Base-by-base conservation (phyloP, 176 grass and related monocot genomes). In the Bonia amplexicaulis region DNA sequence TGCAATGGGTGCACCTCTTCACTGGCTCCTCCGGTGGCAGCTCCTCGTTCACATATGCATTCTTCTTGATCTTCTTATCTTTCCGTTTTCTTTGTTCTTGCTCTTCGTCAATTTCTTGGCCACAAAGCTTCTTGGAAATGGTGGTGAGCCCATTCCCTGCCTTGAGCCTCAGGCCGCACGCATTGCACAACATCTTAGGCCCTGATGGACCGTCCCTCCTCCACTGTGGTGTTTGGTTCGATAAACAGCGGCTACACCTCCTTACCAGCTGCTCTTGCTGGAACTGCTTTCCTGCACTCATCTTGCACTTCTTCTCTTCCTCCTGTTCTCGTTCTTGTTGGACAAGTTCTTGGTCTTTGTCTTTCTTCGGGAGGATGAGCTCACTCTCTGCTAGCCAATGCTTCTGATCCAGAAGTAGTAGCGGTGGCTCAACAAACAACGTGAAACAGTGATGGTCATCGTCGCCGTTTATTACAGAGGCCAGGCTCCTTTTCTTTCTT, bases 331-430 rank as follows among this genome's bases (percentile, higher is more conserved):
- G 51, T 69, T 74, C 82, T 77, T 66, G 79, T 66, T 69, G 85
- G 69, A 77, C 69, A n/a, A 75, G 81, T 84, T 86, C 88, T 65
- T 80, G 81, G 42, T 87, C 89, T 35, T 58, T 88, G 23, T 86
- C 87, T 87, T 80, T 88, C 87, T 89, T 89, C 23, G 91, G 93
- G 81, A 89, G 83, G 77, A 99, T 87, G 81, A 95, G 91, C 87
- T 99, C 93, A 57, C 96, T 99, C 76, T 99, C 96, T 35, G 96
- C 96, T 57, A 99, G 67, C 96, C 96, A 99, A 33, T 94, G 54
- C 48, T 92, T 89, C 71, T 89, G 96, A 65, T 99, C 85, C 16
- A 89, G 88, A 14, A 89, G 77, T 59, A 89, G 90, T 14, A 91
- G 82, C 0, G 88, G 86, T 62, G 90, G 87, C 89, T 89, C 71